Conservation (phyloP, 176 grass and related monocot genomes). For the Rhipidocladum racemiflorum region DNA sequence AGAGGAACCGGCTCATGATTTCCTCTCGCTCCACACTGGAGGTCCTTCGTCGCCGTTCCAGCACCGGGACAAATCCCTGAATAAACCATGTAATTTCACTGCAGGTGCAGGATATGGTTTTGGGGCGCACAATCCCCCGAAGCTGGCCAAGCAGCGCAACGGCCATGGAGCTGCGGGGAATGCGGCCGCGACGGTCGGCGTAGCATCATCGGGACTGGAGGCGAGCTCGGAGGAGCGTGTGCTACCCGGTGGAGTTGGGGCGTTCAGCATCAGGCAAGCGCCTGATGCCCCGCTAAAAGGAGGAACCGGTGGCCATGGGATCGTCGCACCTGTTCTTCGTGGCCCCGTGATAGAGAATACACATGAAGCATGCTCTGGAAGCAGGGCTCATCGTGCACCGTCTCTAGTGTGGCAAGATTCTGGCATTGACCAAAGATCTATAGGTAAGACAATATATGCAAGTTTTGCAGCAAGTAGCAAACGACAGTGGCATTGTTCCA, state of each 20-base stretch:
- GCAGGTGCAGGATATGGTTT: conserved; percentile 33
- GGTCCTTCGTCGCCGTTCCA: conserved; percentile 54
- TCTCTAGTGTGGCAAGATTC: conserved; percentile 53
- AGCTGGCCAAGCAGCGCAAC: conserved; percentile 22
- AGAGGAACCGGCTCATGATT: conserved; percentile 70
- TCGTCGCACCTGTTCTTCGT: neutral
- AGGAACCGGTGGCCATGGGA: neutral
- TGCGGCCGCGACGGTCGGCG: neutral
- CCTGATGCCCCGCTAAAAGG: conserved; percentile 12
- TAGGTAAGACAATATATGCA: conserved; percentile 19
- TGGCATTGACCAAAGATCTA: conserved; percentile 40
- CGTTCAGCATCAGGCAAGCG: conserved; percentile 73
- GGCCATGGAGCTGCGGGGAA: neutral
- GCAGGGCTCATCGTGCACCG: conserved; percentile 20
- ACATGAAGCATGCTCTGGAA: conserved; percentile 8
- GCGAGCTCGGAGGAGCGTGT: conserved; percentile 40
- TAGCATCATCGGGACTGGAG: neutral
- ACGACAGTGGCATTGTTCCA: neutral
- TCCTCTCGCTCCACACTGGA: conserved; percentile 78
- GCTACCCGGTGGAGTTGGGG: conserved; percentile 66
- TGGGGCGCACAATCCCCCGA: conserved; percentile 43
- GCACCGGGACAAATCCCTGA: neutral
- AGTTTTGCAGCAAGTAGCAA: neutral
- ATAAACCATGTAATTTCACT: neutral
- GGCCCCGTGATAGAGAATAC: conserved; percentile 4